Base-by-base conservation (phyloP, 768 basidiomycete genomes). In the Amyloporia xantha region DNA sequence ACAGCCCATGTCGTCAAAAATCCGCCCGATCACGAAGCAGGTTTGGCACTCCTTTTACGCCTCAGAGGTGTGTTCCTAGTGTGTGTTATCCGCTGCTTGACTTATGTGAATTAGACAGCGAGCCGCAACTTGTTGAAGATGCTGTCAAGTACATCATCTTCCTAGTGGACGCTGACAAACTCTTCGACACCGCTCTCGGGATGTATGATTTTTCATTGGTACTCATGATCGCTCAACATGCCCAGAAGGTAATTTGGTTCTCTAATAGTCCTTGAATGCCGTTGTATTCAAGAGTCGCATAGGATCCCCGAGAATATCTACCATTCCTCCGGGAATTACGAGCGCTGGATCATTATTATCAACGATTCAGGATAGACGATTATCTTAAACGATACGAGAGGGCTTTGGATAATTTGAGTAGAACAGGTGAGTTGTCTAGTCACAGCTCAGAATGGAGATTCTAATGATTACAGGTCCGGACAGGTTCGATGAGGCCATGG, bases 121-220 rank as follows among this genome's bases (percentile, higher is more conserved):
- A 90, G 53, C 80, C 87, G 0, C 74, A 80, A 23, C 66, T 92
- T 2, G 90, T 96, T 12, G 94, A 99, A 61, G 94, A 97, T 50
- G 96, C 96, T 5, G 88, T 98, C 59, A 97, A 94, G 62, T 99
- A 98, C 61, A 86, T 98, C 63, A 97, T 98, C 64, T 99, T 98
- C 75, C 78, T 99, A 26, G 91, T 92, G 17, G 91, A 98, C 56
- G 92, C 92, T 0, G 82, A 98, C 58, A 74, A 75, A 39, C 75
- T 99, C 3, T 98, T 95, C 68, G 84, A 98, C 63, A 87, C 89
- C 10, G 96, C 96, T 1, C 76, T 99, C 26, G 96, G 96, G 17
- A 98, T 98, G 93, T 99, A 99, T 61, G 93, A 99, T 66, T 98
- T 98, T 70, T 84, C 89, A 24, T 72, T 99, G 15, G 95, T 97